Evolutionary conservation across 176 grass and related monocot genomes (phyloP), one percentile per base, ranked within the genome.

Genomic region (Microstegium vimineum): DNA sequence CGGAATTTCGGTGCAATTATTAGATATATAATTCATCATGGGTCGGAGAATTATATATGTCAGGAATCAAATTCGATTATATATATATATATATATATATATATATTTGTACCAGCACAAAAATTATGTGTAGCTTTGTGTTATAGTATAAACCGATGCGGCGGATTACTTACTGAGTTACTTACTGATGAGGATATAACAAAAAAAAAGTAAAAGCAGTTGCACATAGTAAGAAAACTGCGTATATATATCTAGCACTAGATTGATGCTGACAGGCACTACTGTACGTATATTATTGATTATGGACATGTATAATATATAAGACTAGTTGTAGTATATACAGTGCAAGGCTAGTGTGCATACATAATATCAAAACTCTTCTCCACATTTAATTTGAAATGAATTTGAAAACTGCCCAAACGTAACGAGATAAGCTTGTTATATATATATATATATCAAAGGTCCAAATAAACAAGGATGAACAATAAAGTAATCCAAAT

Each of bases 1-100:
- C 34, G 42, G 83, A 86, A 79, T 86, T 90, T 83, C 46, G 74
- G 74, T 67, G 78, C 88, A 66, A 16, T 51, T 66, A 57, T 2
- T 70, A 1, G 56, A 5, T 62, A 62, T 15, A 28, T 16, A 62
- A 15, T 16, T 17, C 23, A 42, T 65, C 59, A 22, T 79, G 36
- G 72, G 38, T 51, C 36, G 68, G 12, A 78, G 67, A 81, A 68
- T 32, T 69, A 32, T 33, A 38, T 69, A 32, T 33, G 57, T 14
- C 66, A 82, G 73, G 88, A 90, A 86, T 86, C 88, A 77, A 73
- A 65, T 78, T 78, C 73, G 79, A 72, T 86, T 83, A 30, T 15
- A 15, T 62, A n/a, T n/a, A n/a, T n/a, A n/a, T n/a, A n/a, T n/a
- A n/a, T n/a, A n/a, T n/a, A n/a, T n/a, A n/a, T n/a, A n/a, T 28